Evolutionary conservation across 495 filamentous ascomycete species (phyloP), one percentile per base, ranked within the genome.

Genomic region (Acidiella bohemica): DNA sequence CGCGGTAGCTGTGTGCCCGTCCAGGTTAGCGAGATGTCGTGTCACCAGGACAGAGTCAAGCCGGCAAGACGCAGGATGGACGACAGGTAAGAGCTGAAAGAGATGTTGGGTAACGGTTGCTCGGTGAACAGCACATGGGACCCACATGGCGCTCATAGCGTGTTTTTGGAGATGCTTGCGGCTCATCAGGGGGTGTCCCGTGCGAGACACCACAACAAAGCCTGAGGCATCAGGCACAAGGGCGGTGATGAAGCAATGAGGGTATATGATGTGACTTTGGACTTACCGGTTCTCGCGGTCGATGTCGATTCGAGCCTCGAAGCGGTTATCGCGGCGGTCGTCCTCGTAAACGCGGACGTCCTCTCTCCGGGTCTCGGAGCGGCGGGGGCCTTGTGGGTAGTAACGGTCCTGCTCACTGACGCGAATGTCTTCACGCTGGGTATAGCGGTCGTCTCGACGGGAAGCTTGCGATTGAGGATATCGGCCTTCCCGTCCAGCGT

Each of bases 401-500:
- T 45, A 28, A 23, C 54, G 54, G 42, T 59, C 56, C 39, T 58
- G 40, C 44, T 63, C 59, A 52, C 54, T 58, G 46, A 61, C 49
- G 46, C 55, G 57, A 33, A 58, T 47, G 47, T 92, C 80, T 75
- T 88, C 79, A 66, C 83, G 75, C 32, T 28, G 25, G 60, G 71
- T 72, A 68, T 75, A 76, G 64, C 71, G 57, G 44, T 58, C 58
- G 51, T 65, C 55, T 47, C 51, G 67, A 59, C 65, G 68, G 41
- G 73, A 76, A n/a, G 65, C 64, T 59, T 62, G 72, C 66, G 65
- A 37, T 13, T 8, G n/a, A n/a, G 4, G 4, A 14, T 39, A 21
- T 67, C 80, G 73, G 84, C 80, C 86, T 83, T 93, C 84, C 84
- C 81, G 87, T 85, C 85, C 84, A 81, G 73, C 74, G 81, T 73